Evolutionary conservation across 768 basidiomycete genomes (phyloP).

Genomic region (Boletus coccyginus): DNA sequence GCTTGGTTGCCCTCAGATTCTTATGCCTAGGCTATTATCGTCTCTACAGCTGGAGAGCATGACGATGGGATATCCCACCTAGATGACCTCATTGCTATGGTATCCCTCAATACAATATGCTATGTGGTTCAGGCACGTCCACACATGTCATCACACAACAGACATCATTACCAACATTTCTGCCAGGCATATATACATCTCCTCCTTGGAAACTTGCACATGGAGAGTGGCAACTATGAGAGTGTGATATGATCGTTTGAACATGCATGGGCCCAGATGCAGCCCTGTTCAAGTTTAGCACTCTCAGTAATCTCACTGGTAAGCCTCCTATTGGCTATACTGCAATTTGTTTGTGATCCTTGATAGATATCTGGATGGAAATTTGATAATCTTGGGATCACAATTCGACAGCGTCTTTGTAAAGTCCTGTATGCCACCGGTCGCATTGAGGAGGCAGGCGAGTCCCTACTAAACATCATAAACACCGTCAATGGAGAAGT

Average conservation of each 20-base stretch:
- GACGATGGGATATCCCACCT: neutral
- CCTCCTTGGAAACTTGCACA: neutral
- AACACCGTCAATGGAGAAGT: neutral
- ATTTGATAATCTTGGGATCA: too few species aligned
- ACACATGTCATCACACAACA: too few species aligned
- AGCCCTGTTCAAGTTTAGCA: too few species aligned
- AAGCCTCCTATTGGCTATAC: too few species aligned
- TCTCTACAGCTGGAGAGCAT: neutral
- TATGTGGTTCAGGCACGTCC: neutral
- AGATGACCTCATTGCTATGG: neutral
- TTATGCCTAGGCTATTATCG: neutral
- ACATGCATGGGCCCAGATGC: neutral
- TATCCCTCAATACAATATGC: neutral
- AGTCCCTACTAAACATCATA: neutral
- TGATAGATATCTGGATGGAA: too few species aligned
- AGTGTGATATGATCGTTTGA: neutral
- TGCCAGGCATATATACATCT: neutral
- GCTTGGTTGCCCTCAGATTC: neutral
- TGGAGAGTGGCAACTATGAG: neutral
- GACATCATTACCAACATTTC: neutral
- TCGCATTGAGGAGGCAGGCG: too few species aligned
- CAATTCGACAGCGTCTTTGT: too few species aligned
- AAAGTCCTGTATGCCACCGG: too few species aligned
- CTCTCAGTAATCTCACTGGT: neutral
- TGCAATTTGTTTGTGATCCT: too few species aligned